phyloP scores from a whole-genome alignment of 208 protist species.

The Leishmania lainsoni region DNA sequence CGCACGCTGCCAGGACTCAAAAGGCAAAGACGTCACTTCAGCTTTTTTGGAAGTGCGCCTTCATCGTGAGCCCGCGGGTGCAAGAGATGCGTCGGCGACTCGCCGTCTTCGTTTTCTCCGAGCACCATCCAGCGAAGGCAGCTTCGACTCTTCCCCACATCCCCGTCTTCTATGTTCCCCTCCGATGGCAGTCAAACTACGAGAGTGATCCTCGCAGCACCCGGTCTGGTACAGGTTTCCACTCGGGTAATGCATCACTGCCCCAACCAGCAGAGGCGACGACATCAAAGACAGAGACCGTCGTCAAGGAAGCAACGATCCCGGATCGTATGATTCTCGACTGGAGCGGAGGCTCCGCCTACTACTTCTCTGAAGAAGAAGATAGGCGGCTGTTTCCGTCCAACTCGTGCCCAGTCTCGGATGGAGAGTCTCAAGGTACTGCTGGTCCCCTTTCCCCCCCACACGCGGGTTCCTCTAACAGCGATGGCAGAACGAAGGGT shows the following conservation, averaged over 20 bases:
- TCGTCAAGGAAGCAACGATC: neutral
- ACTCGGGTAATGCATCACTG: neutral
- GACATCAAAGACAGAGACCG: neutral
- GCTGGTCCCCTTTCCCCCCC: neutral
- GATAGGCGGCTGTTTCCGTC: neutral
- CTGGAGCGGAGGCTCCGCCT: slow-evolving; percentile 10
- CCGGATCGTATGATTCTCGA: neutral
- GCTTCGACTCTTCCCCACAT: neutral
- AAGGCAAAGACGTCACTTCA: neutral
- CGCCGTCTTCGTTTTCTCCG: neutral
- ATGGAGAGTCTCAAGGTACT: neutral
- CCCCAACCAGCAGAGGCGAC: neutral
- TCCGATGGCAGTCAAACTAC: neutral
- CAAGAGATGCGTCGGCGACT: neutral
- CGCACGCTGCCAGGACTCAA: neutral
- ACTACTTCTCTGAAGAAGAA: slow-evolving; percentile 21
- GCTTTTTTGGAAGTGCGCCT: neutral
- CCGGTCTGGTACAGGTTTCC: too few relatives aligned
- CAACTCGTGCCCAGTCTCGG: too few relatives aligned
- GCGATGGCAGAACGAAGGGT: too few relatives aligned
- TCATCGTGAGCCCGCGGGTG: too few relatives aligned
- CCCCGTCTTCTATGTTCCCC: neutral
- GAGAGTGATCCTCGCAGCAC: neutral
- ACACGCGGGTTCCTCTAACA: neutral
- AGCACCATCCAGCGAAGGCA: neutral